Evolutionary conservation across 2,329 filamentous ascomycete genomes (phyloP).

Genomic region (Fusarium redolens): DNA sequence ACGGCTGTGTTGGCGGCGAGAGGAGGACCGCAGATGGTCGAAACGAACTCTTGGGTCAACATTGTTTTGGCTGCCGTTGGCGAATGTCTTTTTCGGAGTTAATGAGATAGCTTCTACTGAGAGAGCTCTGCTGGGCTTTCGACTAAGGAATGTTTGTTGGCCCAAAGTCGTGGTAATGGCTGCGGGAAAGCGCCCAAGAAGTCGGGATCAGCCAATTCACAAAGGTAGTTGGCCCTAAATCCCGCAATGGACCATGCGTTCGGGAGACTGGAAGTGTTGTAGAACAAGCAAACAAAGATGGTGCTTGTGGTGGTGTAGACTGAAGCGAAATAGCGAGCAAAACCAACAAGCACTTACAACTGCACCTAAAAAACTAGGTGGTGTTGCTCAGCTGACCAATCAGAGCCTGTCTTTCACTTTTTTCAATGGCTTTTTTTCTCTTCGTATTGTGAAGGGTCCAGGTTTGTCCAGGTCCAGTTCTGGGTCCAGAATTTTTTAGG

Average conservation of each 20-base stretch:
- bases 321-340: background rate
- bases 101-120: background rate
- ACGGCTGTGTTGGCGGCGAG: conserved; percentile 71
- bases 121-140: conserved; percentile 2
- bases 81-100: background rate
- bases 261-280: conserved; percentile 10
- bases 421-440: conserved; percentile 16
- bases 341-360: conserved; percentile 29
- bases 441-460: conserved; percentile 9
- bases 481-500: background rate
- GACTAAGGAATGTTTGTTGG: conserved; percentile 32
- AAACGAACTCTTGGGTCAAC: conserved; percentile 71
- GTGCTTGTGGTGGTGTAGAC: conserved; percentile 1
- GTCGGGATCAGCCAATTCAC: conserved; percentile 9
- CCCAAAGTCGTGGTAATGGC: background rate
- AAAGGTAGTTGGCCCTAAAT: conserved; percentile 9
- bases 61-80: conserved; percentile 51
- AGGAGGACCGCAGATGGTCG: conserved; percentile 67
- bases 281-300: conserved; percentile 29
- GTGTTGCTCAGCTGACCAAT: conserved; percentile 20
- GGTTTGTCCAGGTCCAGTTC: background rate
- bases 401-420: background rate
- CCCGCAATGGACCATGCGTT: conserved; percentile 1
- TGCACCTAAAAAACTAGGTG: background rate
- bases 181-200: background rate